phyloP scores from a whole-genome alignment of 768 basidiomycete genomes.

The Mycena pura region DNA sequence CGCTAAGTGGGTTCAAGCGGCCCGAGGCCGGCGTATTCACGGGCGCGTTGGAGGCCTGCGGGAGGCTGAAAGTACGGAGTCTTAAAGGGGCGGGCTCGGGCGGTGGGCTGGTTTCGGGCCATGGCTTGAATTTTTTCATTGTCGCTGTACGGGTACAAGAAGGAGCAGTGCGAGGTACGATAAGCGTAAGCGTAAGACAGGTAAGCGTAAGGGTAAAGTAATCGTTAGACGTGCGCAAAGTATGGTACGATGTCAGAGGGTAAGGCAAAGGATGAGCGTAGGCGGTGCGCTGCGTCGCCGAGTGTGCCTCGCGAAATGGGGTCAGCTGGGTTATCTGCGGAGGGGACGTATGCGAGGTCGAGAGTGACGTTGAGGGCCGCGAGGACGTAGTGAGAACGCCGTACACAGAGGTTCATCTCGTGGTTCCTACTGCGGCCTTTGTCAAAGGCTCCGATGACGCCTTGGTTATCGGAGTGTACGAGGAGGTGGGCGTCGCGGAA shows the following conservation, averaged over 20 bases:
- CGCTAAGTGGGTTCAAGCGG: too few relatives aligned
- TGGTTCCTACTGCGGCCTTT: background rate
- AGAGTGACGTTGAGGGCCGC: background rate
- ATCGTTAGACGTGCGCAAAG: background rate
- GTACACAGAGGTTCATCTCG: slow-evolving; percentile 18
- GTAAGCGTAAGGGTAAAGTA: background rate
- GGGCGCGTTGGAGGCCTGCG: too few relatives aligned
- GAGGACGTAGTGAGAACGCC: background rate
- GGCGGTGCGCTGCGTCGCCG: background rate
- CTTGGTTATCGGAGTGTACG: slow-evolving; percentile 13
- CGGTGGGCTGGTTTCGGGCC: too few relatives aligned
- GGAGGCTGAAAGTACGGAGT: too few relatives aligned
- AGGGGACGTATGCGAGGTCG: slow-evolving; percentile 17
- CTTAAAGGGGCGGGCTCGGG: too few relatives aligned
- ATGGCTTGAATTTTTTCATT: too few relatives aligned
- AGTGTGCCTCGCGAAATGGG: background rate
- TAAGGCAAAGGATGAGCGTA: background rate
- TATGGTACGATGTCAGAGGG: background rate
- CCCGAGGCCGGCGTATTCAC: too few relatives aligned
- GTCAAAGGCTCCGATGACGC: slow-evolving; percentile 16
- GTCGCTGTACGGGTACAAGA: background rate
- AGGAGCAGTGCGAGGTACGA: slow-evolving; percentile 3
- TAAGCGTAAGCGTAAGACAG: background rate
- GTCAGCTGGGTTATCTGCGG: background rate
- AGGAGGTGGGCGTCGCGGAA: slow-evolving; percentile 18